These are phyloP conservation scores for Helotiales sp. DNA, from an alignment of 2,329 filamentous ascomycete genomes.

Conservation along the genomic window DNA sequence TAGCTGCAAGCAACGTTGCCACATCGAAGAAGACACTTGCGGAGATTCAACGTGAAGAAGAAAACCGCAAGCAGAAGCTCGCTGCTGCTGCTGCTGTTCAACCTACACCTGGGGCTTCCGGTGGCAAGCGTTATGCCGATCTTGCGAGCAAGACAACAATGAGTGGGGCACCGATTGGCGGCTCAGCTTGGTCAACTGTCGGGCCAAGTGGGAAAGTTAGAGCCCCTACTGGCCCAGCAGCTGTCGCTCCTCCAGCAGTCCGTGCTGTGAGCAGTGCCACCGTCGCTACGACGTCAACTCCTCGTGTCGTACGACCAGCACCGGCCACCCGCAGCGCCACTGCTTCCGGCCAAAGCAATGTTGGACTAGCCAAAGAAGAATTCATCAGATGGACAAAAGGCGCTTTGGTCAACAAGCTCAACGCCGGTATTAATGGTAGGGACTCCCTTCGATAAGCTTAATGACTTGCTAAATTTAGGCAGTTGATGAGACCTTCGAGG, in stretches of 20 bases:
- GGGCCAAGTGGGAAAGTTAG: conserved; percentile 93
- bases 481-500: conserved; percentile 73
- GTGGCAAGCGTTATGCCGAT: conserved; percentile 90
- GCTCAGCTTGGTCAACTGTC: conserved; percentile 87
- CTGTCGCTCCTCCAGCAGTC: conserved; percentile 44
- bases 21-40: conserved; percentile 82
- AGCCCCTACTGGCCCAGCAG: conserved; percentile 60
- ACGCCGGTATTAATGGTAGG: conserved; percentile 66
- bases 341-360: conserved; percentile 38
- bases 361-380: conserved; percentile 72
- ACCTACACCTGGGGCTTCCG: conserved; percentile 41
- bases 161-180: conserved; percentile 43
- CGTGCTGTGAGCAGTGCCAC: conserved; percentile 38
- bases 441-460: not conserved
- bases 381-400: conserved; percentile 90
- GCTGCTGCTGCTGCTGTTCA: conserved; percentile 46
- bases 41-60: conserved; percentile 96
- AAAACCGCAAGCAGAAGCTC: conserved; percentile 75
- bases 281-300: conserved; percentile 18
- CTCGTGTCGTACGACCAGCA: conserved; percentile 52
- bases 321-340: conserved; percentile 48
- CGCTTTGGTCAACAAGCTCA: conserved; percentile 74
- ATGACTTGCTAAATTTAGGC: conserved; percentile 36
- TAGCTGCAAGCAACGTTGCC: conserved; percentile 34
- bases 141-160: conserved; percentile 73